Base-by-base conservation (phyloP, 106 monocot genomes). In the Posidonia australis region DNA sequence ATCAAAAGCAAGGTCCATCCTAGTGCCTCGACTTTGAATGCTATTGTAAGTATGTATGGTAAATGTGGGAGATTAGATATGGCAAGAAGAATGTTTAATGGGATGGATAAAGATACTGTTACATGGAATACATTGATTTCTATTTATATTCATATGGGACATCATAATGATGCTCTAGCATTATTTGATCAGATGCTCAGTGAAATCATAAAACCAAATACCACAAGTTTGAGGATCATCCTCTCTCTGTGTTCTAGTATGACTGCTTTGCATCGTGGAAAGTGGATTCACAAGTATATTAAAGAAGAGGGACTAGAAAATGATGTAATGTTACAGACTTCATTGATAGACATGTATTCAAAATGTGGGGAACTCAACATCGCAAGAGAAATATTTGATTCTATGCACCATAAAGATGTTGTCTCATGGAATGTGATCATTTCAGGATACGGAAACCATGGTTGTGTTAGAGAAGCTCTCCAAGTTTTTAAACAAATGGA, bases 361-460 rank as follows among this genome's bases (percentile, higher is more conserved):
- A 93, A 93, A 63, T 89, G 89, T 61, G 93, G 93, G 45, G 58
- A 83, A n/a, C 81, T 93, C 44, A 46, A 60, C 6, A 67, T 46
- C 13, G 62, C 93, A 64, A 79, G 83, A 66, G 58, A 49, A 54
- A 55, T 93, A 20, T 89, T 93, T 67, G 79, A 93, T 77, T 76
- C 74, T n/a, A 83, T 85, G 77, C 70, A 46, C 5, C 62, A 81
- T 51, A 89, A 54, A 63, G 93, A 93, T 72, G 58, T 77, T 56
- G 68, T 88, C 54, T 71, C 83, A 51, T 93, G 85, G 86, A 93
- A 85, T 76, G 86, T 75, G 42, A 93, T 93, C 83, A 86, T 93
- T 19, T 77, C 83, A 45, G 79, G 72, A 2, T 93, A 86, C 56
- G 79, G 83, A 5, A 79, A 65, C 51, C 93, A 93, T 81, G 93